These are phyloP conservation scores for Saururus chinensis DNA, from an alignment of 164 flowering plant genomes.

Conservation along the genomic window DNA sequence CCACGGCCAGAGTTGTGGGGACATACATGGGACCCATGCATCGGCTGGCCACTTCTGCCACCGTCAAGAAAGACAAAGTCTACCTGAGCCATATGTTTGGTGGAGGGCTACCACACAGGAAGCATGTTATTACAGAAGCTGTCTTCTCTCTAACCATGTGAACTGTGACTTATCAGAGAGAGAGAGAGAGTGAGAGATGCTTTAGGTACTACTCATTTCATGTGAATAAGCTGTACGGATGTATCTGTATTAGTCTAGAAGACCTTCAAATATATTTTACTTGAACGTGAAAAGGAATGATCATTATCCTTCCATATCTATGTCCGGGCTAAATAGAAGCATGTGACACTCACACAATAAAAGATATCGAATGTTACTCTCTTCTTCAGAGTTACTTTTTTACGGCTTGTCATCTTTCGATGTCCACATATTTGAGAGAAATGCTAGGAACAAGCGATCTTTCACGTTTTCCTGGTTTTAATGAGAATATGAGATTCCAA, in stretches of 20 bases:
- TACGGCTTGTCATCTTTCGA: background rate
- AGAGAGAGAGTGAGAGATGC: no score
- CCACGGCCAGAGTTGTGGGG: slow-evolving; percentile 48
- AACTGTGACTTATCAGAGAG: background rate
- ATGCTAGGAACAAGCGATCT: background rate
- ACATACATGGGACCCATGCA: slow-evolving; percentile 47
- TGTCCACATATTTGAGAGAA: background rate
- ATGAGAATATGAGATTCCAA: background rate
- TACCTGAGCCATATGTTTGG: slow-evolving; percentile 66
- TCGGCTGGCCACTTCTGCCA: slow-evolving; percentile 58
- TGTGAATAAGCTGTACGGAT: no score
- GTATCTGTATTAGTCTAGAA: no score
- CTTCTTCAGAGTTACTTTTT: no score
- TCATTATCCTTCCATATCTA: no score
- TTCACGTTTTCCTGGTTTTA: background rate
- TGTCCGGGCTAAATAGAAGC: no score
- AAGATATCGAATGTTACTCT: no score
- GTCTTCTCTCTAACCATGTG: slow-evolving; percentile 24
- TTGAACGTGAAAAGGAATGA: no score
- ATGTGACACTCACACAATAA: no score
- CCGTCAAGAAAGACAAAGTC: slow-evolving; percentile 76
- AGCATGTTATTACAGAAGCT: slow-evolving; percentile 75
- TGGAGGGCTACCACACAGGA: slow-evolving; percentile 52
- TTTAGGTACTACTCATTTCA: no score
- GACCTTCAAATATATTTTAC: no score